Percentiles rank a stretch among this genome's conserved stretches.
Conservation (phyloP, 1,284 basidiomycete genomes). For the Rhodotorula mucilaginosa region DNA sequence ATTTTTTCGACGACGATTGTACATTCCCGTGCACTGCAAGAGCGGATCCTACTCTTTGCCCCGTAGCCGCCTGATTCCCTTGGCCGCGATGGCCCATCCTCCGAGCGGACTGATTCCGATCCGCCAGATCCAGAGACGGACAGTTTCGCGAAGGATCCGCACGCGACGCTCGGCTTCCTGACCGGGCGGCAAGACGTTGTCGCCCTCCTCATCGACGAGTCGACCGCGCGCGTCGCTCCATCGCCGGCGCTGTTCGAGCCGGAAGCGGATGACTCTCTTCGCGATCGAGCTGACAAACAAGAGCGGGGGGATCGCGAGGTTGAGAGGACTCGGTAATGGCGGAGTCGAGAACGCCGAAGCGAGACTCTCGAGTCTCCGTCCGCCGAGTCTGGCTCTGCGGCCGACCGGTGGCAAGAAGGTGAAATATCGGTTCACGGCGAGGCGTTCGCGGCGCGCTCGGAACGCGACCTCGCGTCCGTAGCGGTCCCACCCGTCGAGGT, state of each 20-base stretch:
- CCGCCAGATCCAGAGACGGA: slow-evolving; percentile 38
- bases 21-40: too few relatives aligned
- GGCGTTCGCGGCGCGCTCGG: slow-evolving; percentile 34
- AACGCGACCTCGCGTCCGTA: slow-evolving; percentile 42
- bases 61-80: slow-evolving; percentile 24
- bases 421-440: slow-evolving; percentile 40
- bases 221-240: not conserved
- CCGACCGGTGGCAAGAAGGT: slow-evolving; percentile 31
- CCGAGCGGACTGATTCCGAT: slow-evolving; percentile 32
- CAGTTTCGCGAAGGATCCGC: slow-evolving; percentile 27
- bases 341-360: slow-evolving; percentile 36
- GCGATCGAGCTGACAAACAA: slow-evolving; percentile 7
- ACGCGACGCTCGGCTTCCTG: slow-evolving; percentile 23
- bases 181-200: slow-evolving; percentile 5
- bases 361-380: slow-evolving; percentile 14
- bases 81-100: slow-evolving; percentile 33
- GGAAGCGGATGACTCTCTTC: slow-evolving; percentile 4
- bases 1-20: too few relatives aligned
- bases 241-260: not conserved
- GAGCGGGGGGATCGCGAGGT: slow-evolving; percentile 22
- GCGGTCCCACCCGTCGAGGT: slow-evolving; percentile 41
- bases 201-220: not conserved
- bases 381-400: not conserved
- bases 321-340: slow-evolving; percentile 34
- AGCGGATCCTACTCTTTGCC: slow-evolving; percentile 18